These are phyloP conservation scores for Lichtheimia hyalospora DNA, from an alignment of 371 early-diverging fungal genomes.

Conservation along the genomic window DNA sequence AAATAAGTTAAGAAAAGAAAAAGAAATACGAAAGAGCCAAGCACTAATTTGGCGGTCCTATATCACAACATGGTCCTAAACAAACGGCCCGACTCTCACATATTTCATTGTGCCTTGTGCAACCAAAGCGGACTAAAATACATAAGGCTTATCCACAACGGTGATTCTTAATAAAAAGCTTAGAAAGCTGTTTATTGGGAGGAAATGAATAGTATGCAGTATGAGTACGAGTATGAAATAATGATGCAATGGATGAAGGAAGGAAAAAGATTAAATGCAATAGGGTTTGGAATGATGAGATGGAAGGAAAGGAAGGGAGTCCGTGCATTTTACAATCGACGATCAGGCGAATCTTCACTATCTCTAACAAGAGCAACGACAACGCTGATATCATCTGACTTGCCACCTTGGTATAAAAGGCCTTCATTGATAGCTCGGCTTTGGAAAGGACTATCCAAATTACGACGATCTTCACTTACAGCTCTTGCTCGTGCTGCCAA, in stretches of 20 bases:
- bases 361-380: slow-evolving; percentile 73
- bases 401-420: slow-evolving; percentile 73
- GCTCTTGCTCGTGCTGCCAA: slow-evolving; percentile 75
- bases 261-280: background rate
- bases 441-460: slow-evolving; percentile 85
- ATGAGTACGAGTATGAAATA: background rate
- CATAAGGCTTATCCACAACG: too few relatives aligned
- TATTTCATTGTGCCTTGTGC: too few relatives aligned
- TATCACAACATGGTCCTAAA: too few relatives aligned
- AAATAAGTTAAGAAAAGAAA: background rate
- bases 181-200: too few relatives aligned
- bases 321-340: slow-evolving; percentile 18
- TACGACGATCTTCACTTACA: slow-evolving; percentile 78
- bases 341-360: slow-evolving; percentile 59
- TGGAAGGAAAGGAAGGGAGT: background rate
- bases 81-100: too few relatives aligned
- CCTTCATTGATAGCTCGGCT: slow-evolving; percentile 78
- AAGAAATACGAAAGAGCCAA: background rate
- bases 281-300: background rate
- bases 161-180: too few relatives aligned
- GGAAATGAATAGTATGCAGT: too few relatives aligned
- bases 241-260: background rate
- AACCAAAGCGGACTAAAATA: too few relatives aligned
- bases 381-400: slow-evolving; percentile 83
- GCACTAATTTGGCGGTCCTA: background rate